phyloP scores from a whole-genome alignment of 805 yeast species.

The Sungouiozyma ichnusensis region DNA sequence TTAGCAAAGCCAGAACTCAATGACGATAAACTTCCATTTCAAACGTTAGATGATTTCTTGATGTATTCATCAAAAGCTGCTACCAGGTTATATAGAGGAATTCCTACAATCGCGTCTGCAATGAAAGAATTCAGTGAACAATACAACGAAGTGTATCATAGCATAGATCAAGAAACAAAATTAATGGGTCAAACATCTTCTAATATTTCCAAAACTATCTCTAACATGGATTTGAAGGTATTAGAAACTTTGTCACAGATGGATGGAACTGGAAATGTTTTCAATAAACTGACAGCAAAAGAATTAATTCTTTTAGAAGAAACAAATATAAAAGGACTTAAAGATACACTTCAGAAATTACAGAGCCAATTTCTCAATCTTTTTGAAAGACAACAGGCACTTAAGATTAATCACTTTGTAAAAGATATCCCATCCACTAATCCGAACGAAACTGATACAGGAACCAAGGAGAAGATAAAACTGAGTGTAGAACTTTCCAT shows the following conservation, averaged over 20 bases:
- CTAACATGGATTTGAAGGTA: conserved; percentile 17
- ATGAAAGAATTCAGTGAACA: conserved; percentile 39
- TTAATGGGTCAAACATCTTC: conserved; percentile 16
- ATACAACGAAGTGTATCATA: conserved; percentile 41
- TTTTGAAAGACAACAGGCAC: conserved; percentile 25
- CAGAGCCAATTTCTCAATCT: conserved; percentile 19
- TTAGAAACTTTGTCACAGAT: conserved; percentile 43
- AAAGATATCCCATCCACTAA: conserved; percentile 1
- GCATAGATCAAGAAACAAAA: conserved; percentile 34
- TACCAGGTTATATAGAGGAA: conserved; percentile 19
- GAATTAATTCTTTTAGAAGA: conserved; percentile 9
- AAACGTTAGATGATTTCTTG: conserved; percentile 9
- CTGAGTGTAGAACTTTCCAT: conserved; percentile 6
- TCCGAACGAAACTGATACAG: conserved; percentile 6
- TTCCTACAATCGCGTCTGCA: conserved; percentile 19
- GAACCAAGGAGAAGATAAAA: conserved; percentile 11
- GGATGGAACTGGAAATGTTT: conserved; percentile 35
- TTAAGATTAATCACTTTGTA: conserved; percentile 8
- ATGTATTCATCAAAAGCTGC: conserved; percentile 27
- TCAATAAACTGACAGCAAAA: conserved; percentile 20
- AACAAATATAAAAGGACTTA: conserved; percentile 7
- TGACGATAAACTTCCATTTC: conserved; percentile 2
- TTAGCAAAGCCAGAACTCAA: conserved; percentile 29
- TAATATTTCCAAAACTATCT: conserved; percentile 16
- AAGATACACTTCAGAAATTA: conserved; percentile 7